phyloP scores from a whole-genome alignment of 2,329 filamentous ascomycete genomes.

The Penicillium brevicompactum region DNA sequence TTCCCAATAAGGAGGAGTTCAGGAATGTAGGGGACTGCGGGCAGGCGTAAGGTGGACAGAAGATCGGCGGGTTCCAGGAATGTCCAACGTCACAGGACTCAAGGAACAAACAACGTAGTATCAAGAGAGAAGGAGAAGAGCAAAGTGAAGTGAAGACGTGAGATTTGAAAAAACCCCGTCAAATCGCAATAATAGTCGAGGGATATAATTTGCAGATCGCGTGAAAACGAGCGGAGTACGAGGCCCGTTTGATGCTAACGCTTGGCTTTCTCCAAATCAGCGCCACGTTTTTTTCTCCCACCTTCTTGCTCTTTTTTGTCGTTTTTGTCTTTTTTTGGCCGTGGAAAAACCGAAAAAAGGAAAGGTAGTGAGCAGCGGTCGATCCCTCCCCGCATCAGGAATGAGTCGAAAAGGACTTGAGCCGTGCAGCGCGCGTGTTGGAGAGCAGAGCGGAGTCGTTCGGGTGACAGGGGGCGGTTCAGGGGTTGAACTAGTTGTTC shows the following conservation, averaged over 20 bases:
- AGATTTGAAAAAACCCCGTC: not conserved
- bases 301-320: not conserved
- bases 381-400: constrained; percentile 27
- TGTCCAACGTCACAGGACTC: constrained; percentile 5
- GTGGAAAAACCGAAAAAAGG: not conserved
- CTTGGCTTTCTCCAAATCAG: not conserved
- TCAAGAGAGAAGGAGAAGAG: not conserved
- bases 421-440: constrained; percentile 15
- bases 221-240: constrained; percentile 1
- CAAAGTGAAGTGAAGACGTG: not conserved
- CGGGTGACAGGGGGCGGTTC: constrained; percentile 26
- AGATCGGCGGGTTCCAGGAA: constrained; percentile 16
- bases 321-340: not conserved
- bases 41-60: constrained; percentile 13
- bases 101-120: not conserved
- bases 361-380: constrained; percentile 11
- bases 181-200: not conserved
- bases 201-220: not conserved
- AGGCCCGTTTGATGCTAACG: constrained; percentile 1
- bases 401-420: constrained; percentile 14
- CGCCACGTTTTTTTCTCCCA: not conserved
- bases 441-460: constrained; percentile 19
- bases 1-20: constrained; percentile 10
- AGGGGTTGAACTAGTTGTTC: constrained; percentile 22
- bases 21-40: constrained; percentile 23